Conservation (phyloP, 1,139 yeast species). For the Lodderomyces elongisporus region DNA sequence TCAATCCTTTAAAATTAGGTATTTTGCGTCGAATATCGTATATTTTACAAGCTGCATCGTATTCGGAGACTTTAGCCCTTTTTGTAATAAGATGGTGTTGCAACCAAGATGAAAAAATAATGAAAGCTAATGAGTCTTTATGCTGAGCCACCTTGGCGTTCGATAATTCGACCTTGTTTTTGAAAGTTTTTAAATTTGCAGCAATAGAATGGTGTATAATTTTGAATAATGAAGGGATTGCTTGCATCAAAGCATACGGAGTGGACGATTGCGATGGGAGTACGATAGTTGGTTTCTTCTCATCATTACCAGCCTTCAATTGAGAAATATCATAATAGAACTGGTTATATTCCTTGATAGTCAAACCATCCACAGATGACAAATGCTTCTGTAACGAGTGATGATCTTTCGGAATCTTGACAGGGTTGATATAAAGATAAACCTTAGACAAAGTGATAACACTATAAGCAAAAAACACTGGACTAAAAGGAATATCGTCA, state of each 20-base stretch:
- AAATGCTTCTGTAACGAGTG: slow-evolving; percentile 23
- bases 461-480: slow-evolving; percentile 47
- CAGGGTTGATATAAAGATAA: slow-evolving; percentile 32
- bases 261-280: slow-evolving; percentile 30
- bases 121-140: slow-evolving; percentile 41
- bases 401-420: slow-evolving; percentile 24
- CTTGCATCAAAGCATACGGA: slow-evolving; percentile 29
- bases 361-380: slow-evolving; percentile 22
- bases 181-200: slow-evolving; percentile 31
- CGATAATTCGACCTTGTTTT: slow-evolving; percentile 34
- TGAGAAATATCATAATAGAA: slow-evolving; percentile 29
- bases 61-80: slow-evolving; percentile 27
- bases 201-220: slow-evolving; percentile 30
- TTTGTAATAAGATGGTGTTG: slow-evolving; percentile 30
- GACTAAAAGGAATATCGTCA: slow-evolving; percentile 41
- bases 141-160: slow-evolving; percentile 40
- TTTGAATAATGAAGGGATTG: slow-evolving; percentile 30
- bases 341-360: slow-evolving; percentile 23
- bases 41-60: slow-evolving; percentile 41
- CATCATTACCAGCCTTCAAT: slow-evolving; percentile 18
- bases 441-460: slow-evolving; percentile 29
- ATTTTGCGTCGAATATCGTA: slow-evolving; percentile 35
- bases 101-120: slow-evolving; percentile 39
- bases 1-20: slow-evolving; percentile 47
- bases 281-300: slow-evolving; percentile 18